Base-by-base conservation (phyloP, 306 rosid species). In the Ormosia semicastrata region DNA sequence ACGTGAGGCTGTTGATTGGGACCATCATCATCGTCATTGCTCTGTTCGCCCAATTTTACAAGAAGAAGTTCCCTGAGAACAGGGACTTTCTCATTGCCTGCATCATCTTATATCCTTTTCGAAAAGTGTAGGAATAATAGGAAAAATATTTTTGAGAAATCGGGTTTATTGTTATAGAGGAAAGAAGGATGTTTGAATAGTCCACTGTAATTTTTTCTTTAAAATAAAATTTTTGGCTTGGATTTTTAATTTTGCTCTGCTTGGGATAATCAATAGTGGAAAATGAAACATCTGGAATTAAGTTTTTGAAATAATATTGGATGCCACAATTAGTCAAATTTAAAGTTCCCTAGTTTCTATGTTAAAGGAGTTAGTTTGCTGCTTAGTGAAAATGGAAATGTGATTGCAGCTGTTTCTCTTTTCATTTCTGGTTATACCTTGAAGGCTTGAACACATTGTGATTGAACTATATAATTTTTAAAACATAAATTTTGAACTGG, bases 41-140 rank as follows among this genome's bases (percentile, higher is more conserved):
- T 58, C 90, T 96, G 30, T 85, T 93, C 7, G 97, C 98, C 66
- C 99, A 96, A 75, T 96, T 96, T 73, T 93, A 96, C 92, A 95
- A 91, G 82, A 96, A 93, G 87, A 93, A 92, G 85, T 96, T 93
- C 71, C 97, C 99, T 33, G 99, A 93, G 81, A 96, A 93, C 75
- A 87, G 86, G 53, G 90, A 96, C 64, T 96, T 96, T 59, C 93
- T 96, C 81, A 79, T 93, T 73, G 86, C 73, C 30, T 96, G 97
- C 93, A 92, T 93, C 83, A 82, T 79, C n/a, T 92, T 89, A 93
- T 93, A 96, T 96, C 99, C 99, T 89, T 75, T 74, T 11, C 53
- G 3, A 47, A 47, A 47, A 53, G 8, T 53, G 17, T 53, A 5
- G 29, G 58, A 53, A 15, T n/a, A 53, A n/a, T 6, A 5, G 58